Evolutionary conservation across 2,329 filamentous ascomycete genomes (phyloP), one percentile per base, ranked within the genome.

Genomic region (Basipetospora sp.): DNA sequence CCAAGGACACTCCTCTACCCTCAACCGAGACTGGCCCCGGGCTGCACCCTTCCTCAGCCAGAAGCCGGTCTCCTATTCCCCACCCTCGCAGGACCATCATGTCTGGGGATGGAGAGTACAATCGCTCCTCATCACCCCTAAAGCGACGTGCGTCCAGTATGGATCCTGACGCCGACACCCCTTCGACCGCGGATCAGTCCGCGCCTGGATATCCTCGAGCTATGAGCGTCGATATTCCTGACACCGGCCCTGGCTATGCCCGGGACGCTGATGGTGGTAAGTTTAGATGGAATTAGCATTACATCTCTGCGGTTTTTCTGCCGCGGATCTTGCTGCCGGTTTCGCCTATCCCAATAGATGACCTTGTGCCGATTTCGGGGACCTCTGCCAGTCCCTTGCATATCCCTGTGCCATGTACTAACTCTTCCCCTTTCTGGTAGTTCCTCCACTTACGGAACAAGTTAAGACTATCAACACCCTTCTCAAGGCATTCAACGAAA

Each of bases 391-490:
- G 6, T 25, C 11, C 22, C 22, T 25, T 11, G 6, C 6, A 25
- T 6, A 25, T 6, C 22, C 22, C n/a, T n/a, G n/a, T n/a, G n/a
- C n/a, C n/a, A n/a, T n/a, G n/a, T n/a, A 15, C 36, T 33, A 14
- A 36, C 29, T 31, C 15, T 15, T 31, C n/a, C 16, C 16, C 3
- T 14, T 22, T 32, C n/a, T 17, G 13, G 4, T 31, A 32, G 36
- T 30, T 3, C 62, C 63, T 14, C 54, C 63, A 3, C 48, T 67
- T 19, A 46, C 52, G 25, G 63, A 69, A 41, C 88, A 94, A 55
- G 76, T 94, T 41, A 71, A 69, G 41, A 74, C 74, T 27, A 83
- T 94, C 36, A 69, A 73, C 48, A 65, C 67, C 22, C 58, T 87
- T 18, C 55, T 71, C 18, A 59, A 68, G 44, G 65, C 69, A 9